A percentile compares a stretch with the other conserved stretches of the same genome.
phyloP scores from a whole-genome alignment of 441 rosid genomes.

The Daphne laureola region DNA sequence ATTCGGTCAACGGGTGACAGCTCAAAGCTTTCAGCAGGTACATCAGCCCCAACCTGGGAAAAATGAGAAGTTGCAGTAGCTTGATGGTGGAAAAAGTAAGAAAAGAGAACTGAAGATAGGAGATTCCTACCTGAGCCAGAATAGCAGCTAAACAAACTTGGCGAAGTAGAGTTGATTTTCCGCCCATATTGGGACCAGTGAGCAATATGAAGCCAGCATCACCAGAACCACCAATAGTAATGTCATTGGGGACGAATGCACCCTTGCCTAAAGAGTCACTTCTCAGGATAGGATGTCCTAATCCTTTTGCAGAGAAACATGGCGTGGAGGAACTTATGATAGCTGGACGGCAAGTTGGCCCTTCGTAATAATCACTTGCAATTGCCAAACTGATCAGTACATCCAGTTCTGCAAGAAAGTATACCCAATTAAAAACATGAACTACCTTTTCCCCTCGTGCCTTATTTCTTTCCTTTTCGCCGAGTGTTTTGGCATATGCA shows the following conservation, averaged over 20 bases:
- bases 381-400: conserved; percentile 83
- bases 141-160: conserved; percentile 95
- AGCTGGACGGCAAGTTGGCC: conserved; percentile 69
- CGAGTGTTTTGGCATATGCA: no score
- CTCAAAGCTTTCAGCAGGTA: conserved; percentile 84
- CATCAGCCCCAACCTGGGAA: conserved; percentile 86
- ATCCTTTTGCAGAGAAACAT: conserved; percentile 57
- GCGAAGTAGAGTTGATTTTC: conserved; percentile 98
- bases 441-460: not conserved
- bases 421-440: conserved; percentile 7
- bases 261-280: conserved; percentile 90
- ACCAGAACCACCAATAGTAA: conserved; percentile 57
- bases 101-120: conserved; percentile 4
- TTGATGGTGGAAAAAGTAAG: conserved; percentile 11
- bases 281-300: conserved; percentile 88
- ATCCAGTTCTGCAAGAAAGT: conserved; percentile 72
- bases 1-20: conserved; percentile 83
- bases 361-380: conserved; percentile 87
- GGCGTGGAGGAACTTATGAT: conserved; percentile 48
- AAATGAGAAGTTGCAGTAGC: conserved; percentile 8
- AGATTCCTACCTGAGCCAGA: conserved; percentile 73
- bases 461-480: no score
- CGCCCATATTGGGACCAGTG: conserved; percentile 99
- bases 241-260: conserved; percentile 83
- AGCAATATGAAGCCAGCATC: conserved; percentile 86